Conservation (phyloP, 2,329 filamentous ascomycete species). For the Neopestalotiopsis sp. region DNA sequence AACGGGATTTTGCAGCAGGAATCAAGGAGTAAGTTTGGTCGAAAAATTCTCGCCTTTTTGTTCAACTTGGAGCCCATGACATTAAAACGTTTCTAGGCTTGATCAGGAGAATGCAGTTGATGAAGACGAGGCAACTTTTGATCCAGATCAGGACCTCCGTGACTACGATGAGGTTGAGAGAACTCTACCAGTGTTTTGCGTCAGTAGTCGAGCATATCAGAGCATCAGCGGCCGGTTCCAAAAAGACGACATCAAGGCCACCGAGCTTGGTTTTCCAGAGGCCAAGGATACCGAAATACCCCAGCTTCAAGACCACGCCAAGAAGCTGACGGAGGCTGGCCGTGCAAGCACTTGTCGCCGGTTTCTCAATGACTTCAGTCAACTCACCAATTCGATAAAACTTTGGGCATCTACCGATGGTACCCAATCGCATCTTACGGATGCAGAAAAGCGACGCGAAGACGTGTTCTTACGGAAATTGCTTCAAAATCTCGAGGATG, state of each 20-base stretch:
- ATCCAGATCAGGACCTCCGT: conserved; percentile 57
- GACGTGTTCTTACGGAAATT: background rate
- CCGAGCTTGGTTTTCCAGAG: conserved; percentile 48
- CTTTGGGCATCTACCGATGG: conserved; percentile 28
- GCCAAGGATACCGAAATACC: conserved; percentile 64
- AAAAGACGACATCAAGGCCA: conserved; percentile 50
- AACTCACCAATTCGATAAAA: conserved; percentile 45
- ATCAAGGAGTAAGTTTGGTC: conserved; percentile 54
- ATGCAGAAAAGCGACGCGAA: background rate
- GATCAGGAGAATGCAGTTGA: conserved; percentile 58
- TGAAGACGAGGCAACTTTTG: conserved; percentile 58
- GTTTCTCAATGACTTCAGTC: conserved; percentile 57
- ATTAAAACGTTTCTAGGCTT: conserved; percentile 37
- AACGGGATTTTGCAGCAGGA: conserved; percentile 62
- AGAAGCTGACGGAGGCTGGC: conserved; percentile 54
- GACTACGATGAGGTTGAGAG: conserved; percentile 63
- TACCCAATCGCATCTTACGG: background rate
- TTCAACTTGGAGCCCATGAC: too few relatives aligned
- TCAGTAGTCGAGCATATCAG: conserved; percentile 68
- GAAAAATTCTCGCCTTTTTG: background rate
- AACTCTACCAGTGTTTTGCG: conserved; percentile 67
- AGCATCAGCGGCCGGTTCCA: conserved; percentile 60
- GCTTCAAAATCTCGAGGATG: background rate
- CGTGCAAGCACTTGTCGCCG: conserved; percentile 44
- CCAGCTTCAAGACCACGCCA: conserved; percentile 62